phyloP scores from a whole-genome alignment of 1,284 basidiomycete species.

The Ustilago crameri region DNA sequence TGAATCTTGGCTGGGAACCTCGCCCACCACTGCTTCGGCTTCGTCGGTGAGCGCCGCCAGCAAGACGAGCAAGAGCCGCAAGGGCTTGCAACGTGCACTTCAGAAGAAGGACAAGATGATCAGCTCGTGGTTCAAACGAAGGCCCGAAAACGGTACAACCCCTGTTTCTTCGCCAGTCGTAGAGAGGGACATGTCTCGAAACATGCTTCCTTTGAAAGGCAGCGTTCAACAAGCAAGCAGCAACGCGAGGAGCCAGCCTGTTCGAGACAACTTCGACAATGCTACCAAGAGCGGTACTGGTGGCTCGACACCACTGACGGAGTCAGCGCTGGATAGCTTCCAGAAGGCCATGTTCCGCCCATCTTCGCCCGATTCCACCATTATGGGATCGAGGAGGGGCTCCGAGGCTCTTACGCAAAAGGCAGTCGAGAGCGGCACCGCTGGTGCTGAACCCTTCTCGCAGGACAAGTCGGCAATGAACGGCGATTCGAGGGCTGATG shows the following conservation, averaged over 20 bases:
- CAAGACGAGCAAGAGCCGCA: slow-evolving; percentile 34
- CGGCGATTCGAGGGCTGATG: background rate
- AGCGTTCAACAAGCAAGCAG: slow-evolving; percentile 3
- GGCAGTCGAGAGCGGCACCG: slow-evolving; percentile 14
- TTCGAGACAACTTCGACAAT: slow-evolving; percentile 1
- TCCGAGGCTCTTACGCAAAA: slow-evolving; percentile 47
- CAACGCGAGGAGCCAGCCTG: slow-evolving; percentile 3
- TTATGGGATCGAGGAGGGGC: slow-evolving; percentile 46
- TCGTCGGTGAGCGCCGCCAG: slow-evolving; percentile 31
- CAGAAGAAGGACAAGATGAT: slow-evolving; percentile 55
- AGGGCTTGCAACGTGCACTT: slow-evolving; percentile 32
- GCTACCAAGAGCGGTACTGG: background rate
- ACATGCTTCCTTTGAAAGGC: background rate
- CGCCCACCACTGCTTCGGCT: slow-evolving; percentile 36
- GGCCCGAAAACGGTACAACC: slow-evolving; percentile 9
- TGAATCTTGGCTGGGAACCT: slow-evolving; percentile 34
- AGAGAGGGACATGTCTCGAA: slow-evolving; percentile 6
- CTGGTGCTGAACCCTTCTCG: background rate
- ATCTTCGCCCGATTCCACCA: slow-evolving; percentile 42
- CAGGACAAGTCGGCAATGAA: background rate
- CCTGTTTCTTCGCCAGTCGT: slow-evolving; percentile 7
- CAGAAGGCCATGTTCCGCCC: slow-evolving; percentile 33
- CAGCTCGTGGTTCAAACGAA: slow-evolving; percentile 53
- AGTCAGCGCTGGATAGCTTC: slow-evolving; percentile 33
- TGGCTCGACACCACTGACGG: slow-evolving; percentile 30